phyloP scores from a whole-genome alignment of 257 asterid genomes.

The Solanum bukasovii region DNA sequence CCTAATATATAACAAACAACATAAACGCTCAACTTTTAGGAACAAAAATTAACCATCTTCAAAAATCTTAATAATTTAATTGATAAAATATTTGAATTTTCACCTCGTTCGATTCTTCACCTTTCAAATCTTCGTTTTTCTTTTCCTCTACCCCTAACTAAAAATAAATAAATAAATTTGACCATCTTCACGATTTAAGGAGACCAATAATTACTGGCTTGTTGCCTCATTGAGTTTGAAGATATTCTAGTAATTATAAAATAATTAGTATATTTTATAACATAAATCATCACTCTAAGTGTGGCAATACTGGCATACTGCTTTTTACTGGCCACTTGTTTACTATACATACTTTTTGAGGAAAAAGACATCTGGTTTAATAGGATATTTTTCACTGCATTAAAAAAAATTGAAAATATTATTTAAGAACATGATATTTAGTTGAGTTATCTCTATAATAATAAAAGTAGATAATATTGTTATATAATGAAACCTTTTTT shows the following conservation, averaged over 20 bases:
- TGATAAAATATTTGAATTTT: neutral
- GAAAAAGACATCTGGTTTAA: neutral
- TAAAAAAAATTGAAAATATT: neutral
- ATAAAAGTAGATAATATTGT: neutral
- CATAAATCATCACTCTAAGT: neutral
- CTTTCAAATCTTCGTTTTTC: neutral
- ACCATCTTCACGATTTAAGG: neutral
- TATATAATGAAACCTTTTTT: neutral
- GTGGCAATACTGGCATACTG: neutral
- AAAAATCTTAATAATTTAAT: neutral
- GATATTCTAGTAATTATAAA: neutral
- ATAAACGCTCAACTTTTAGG: neutral
- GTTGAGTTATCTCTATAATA: neutral
- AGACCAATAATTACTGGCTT: neutral
- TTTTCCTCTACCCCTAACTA: neutral
- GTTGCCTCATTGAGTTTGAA: neutral
- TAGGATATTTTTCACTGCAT: neutral
- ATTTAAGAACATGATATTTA: neutral
- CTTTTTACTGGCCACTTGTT: neutral
- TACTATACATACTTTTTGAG: neutral
- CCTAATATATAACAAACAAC: neutral
- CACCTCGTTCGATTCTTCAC: neutral
- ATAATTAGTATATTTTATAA: neutral
- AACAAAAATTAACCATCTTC: neutral
- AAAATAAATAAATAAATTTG: neutral